Conservation (phyloP, 768 basidiomycete genomes). For the Termitomyces sp. region DNA sequence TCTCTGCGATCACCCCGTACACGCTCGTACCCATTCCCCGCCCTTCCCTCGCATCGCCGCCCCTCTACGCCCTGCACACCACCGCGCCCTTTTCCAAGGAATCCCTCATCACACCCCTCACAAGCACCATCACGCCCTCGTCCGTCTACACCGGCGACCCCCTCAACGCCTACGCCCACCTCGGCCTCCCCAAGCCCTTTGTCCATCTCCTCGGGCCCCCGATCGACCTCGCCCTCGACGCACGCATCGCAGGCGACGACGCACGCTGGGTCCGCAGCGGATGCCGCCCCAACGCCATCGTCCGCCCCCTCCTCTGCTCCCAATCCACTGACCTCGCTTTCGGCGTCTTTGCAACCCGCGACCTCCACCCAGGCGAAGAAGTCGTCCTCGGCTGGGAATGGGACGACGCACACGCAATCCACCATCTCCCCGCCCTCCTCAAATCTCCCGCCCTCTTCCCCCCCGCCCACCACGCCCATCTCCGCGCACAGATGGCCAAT, state of each 20-base stretch:
- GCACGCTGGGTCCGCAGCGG: constrained; percentile 61
- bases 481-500: constrained; percentile 63
- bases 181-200: constrained; percentile 80
- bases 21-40: constrained; percentile 3
- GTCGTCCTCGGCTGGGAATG: constrained; percentile 94
- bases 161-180: constrained; percentile 80
- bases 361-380: constrained; percentile 78
- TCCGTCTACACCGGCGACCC: constrained; percentile 72
- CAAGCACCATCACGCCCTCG: constrained; percentile 61
- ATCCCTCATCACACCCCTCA: constrained; percentile 60
- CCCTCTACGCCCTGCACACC: constrained; percentile 64
- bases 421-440: constrained; percentile 68
- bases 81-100: constrained; percentile 51
- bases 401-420: constrained; percentile 89
- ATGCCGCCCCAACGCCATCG: constrained; percentile 64
- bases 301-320: constrained; percentile 48
- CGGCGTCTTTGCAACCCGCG: constrained; percentile 75
- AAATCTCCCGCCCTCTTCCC: constrained; percentile 52
- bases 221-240: constrained; percentile 75
- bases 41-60: constrained; percentile 21
- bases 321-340: constrained; percentile 45
- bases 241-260: constrained; percentile 64
- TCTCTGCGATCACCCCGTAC: constrained; percentile 44
- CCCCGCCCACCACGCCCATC: constrained; percentile 48
- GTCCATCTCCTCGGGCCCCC: constrained; percentile 80